Percentiles rank a stretch among this genome's conserved stretches.
Evolutionary conservation across 495 filamentous ascomycete species (phyloP).

Genomic region (Trichoderma reesei): DNA sequence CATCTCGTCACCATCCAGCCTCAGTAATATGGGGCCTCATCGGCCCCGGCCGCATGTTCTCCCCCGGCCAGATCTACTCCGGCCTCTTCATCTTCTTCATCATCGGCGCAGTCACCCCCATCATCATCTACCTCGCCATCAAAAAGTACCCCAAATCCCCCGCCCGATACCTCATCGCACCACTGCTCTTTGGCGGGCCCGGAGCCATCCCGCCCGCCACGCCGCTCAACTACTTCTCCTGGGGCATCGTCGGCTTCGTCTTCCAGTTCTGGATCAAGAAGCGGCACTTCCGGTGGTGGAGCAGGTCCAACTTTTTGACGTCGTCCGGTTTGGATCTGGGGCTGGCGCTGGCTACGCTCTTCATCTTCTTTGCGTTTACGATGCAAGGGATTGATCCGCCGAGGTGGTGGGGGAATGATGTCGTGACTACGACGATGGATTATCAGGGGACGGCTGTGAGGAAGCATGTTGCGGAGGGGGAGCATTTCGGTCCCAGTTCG

Average conservation of each 20-base stretch:
- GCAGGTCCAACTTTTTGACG: constrained; percentile 52
- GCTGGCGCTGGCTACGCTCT: constrained; percentile 50
- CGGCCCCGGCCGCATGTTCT: constrained; percentile 57
- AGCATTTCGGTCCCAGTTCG: constrained; percentile 49
- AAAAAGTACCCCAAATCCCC: constrained; percentile 43
- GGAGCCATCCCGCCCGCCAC: constrained; percentile 56
- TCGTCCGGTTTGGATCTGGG: constrained; percentile 53
- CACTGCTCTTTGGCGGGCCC: constrained; percentile 59
- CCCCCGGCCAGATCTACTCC: constrained; percentile 57
- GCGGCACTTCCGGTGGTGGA: constrained; percentile 56
- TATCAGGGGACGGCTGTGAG: constrained; percentile 42
- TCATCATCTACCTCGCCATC: constrained; percentile 47
- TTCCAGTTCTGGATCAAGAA: constrained; percentile 54
- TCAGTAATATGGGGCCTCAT: constrained; percentile 64
- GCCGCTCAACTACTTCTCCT: constrained; percentile 58
- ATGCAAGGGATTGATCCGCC: constrained; percentile 39
- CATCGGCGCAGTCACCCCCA: constrained; percentile 45
- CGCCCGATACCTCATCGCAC: constrained; percentile 50
- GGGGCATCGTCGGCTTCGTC: constrained; percentile 55
- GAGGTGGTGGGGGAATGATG: constrained; percentile 45
- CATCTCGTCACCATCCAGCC: constrained; percentile 20
- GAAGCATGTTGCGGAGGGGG: constrained; percentile 34
- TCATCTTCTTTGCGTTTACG: constrained; percentile 52
- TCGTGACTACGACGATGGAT: constrained; percentile 42
- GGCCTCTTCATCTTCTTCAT: constrained; percentile 56